A percentile compares a stretch with the other conserved stretches of the same genome.
phyloP scores from a whole-genome alignment of 495 filamentous ascomycete genomes.

The Aspergillus leporis region DNA sequence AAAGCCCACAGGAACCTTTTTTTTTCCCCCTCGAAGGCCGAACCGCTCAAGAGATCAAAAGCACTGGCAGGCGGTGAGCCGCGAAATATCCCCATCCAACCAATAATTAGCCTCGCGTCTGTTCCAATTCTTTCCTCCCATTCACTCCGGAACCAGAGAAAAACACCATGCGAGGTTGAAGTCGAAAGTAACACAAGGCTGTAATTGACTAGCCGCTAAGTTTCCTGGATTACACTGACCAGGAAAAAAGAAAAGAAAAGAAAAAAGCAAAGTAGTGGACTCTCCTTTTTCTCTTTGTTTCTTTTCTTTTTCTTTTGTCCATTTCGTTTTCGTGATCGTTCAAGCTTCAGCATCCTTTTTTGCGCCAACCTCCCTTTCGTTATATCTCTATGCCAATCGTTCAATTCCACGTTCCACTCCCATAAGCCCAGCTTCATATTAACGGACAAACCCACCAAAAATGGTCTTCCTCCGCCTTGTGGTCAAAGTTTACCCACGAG shows the following conservation, averaged over 20 bases:
- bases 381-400: neutral
- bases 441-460: too few species aligned
- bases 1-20: too few species aligned
- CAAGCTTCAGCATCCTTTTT: neutral
- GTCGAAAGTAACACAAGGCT: neutral
- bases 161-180: neutral
- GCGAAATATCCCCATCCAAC: neutral
- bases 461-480: conserved; percentile 42
- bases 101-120: neutral
- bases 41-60: neutral
- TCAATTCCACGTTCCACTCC: neutral
- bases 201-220: too few species aligned
- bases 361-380: neutral
- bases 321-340: neutral
- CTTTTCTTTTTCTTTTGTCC: neutral
- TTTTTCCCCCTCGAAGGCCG: too few species aligned
- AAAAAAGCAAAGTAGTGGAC: neutral
- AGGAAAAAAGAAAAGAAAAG: conserved; percentile 1
- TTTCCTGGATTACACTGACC: neutral
- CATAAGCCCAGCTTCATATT: conserved; percentile 15
- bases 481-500: conserved; percentile 37
- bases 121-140: neutral
- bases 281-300: neutral
- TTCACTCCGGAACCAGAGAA: neutral
- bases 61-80: neutral